Evolutionary conservation across 2,329 filamentous ascomycete genomes (phyloP), one percentile per base, ranked within the genome.

Genomic region (Penicillium nordicum): DNA sequence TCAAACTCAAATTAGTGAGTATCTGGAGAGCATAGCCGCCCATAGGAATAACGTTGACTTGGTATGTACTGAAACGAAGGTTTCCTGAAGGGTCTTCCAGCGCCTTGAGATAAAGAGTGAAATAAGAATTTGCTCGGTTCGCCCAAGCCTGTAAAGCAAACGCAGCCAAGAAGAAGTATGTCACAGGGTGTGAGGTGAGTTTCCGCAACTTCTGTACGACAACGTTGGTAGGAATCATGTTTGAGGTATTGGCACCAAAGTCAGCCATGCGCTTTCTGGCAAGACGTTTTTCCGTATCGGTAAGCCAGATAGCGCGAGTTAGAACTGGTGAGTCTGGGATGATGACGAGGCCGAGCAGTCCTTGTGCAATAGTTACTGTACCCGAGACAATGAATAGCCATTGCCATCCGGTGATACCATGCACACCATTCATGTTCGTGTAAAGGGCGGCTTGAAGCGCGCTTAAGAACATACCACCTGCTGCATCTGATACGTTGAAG

Each of bases 31-130:
- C 60, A 36, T 64, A 63, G 18, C 62, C 60, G 1, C 62, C 60
- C n/a, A 64, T 55, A 16, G 62, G 60, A 12, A 64, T 63, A 11
- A 63, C 37, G 27, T 64, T 64, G 41, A 64, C 62, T 30, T 53
- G 62, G 37, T 63, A 63, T 16, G 58, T 64, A 42, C 53, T 63
- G 32, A 40, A 55, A 11, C 53, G 53, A 45, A 55, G 46, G 21
- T 55, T 45, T 30, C 53, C 53, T 2, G 46, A 23, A 7, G 29
- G 29, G 16, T 55, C 53, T 40, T 44, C 25, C 41, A 61, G 41
- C n/a, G 50, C 59, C 34, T 63, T 56, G 4, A 63, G 53, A 45
- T 63, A 63, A 14, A 63, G 32, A 5, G 61, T 37, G 38, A 63
- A 63, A 29, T 62, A 63, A n/a, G 59, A 55, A 23, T 63, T 63